Base-by-base conservation (phyloP, 805 yeast genomes). In the Hanseniaspora osmophila region DNA sequence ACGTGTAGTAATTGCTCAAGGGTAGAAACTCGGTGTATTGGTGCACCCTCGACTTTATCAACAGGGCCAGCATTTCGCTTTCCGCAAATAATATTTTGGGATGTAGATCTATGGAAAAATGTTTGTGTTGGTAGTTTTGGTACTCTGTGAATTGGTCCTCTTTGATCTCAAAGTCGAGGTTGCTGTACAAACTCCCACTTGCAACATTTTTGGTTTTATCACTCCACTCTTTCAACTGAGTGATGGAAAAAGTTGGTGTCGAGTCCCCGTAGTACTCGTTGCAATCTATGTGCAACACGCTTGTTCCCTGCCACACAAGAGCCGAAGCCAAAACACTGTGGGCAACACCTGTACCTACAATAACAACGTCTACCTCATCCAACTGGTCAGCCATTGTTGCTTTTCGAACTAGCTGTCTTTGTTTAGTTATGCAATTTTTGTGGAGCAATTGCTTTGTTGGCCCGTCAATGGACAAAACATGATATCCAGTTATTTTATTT, bases 301-400 rank as follows among this genome's bases (percentile, higher is more conserved):
- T 78, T n/a, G 92, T 78, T n/a, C 98, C 98, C 55, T 86, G 95
- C 97, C 98, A 92, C 11, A 96, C 82, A 41, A 92, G 69, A 0
- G 96, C 90, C 11, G 96, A 95, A 0, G 97, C 96, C 42, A 87
- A 64, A 11, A 92, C 78, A 52, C 86, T 77, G 61, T 92, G 95
- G 2, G 79, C 80, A 38, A 92, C 69, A 3, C 97, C 97, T 0
- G 98, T 90, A 33, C 98, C 98, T 51, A 83, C 77, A 46, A 92
- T 83, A 30, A 92, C 70, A 12, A 92, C 95, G 58, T 92, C 98
- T 53, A 86, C 84, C 49, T 79, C 66, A 29, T 80, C 84, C 6
- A 11, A 4, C 4, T 37, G 15, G 18, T 37, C 39, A 4, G 27
- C 27, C 27, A 22, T 22, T 22, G 27, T 22, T 22, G 27, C 7